Evolutionary conservation across 2,329 filamentous ascomycete genomes (phyloP), one percentile per base, ranked within the genome.

Genomic region (Metarhizium robertsii): DNA sequence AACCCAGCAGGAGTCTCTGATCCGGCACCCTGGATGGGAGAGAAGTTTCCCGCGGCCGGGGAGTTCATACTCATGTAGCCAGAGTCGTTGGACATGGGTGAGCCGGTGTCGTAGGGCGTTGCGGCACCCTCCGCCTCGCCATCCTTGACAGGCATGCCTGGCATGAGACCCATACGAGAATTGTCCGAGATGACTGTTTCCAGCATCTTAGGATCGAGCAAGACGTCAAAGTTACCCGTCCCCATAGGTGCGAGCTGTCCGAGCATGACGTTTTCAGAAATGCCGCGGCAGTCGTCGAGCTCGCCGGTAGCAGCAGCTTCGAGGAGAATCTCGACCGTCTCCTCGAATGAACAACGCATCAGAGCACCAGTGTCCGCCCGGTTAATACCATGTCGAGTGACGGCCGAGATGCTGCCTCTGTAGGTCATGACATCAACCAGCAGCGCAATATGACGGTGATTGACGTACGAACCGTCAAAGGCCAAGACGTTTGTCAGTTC

Each of bases 301-400:
- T 99, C 94, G 69, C 94, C 94, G 52, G 90, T 90, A 16, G 91
- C 90, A 29, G 94, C 94, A 58, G 94, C 95, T 69, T 99, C 94
- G 20, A 99, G 84, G 53, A 99, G 78, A 77, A 99, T 99, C 69
- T 99, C 95, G 45, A 99, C 94, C 0, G 94, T 99, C 72, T 99
- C 95, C 74, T 99, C 94, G 74, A 99, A 99, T 2, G 94, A 99
- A 79, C 95, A 99, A 71, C 94, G 88, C 94, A 99, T 99, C 65
- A 99, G 80, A 10, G 94, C 95, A 77, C 94, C 94, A 59, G 95
- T 99, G 68, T 99, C 94, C 30, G 92, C 90, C 65, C 94, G 86
- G 77, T 99, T 99, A 77, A 99, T 99, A 75, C 94, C 94, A 69
- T 99, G 94, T 73, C 94, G 89, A 55, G 94, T 99, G 60, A 99